phyloP scores from a whole-genome alignment of 768 basidiomycete genomes.

The Amylocystis lapponica region DNA sequence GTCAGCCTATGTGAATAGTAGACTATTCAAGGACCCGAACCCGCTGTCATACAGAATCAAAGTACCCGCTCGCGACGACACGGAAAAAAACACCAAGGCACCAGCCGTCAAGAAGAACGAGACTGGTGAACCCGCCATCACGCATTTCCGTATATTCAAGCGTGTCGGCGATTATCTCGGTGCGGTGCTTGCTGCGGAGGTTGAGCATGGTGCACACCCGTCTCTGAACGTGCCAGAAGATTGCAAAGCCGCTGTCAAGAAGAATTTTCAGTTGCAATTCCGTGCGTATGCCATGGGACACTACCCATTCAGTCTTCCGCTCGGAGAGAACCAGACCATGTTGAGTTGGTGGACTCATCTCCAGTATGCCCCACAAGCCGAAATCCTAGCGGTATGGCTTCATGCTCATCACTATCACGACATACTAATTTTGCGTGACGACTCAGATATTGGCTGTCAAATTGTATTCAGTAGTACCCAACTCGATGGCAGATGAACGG shows the following conservation, averaged over 20 bases:
- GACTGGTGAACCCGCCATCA: not conserved
- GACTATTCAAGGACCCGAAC: not conserved
- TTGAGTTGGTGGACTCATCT: not conserved
- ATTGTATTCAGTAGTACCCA: constrained; percentile 7
- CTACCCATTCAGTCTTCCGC: not conserved
- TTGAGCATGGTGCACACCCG: not conserved
- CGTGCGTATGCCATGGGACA: not conserved
- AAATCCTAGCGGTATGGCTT: not conserved
- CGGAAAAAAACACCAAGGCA: too few species aligned
- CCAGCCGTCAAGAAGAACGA: too few species aligned
- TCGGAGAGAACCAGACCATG: not conserved
- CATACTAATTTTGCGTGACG: too few species aligned
- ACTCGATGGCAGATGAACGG: constrained; percentile 12
- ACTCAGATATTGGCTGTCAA: constrained; percentile 10
- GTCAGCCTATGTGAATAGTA: too few species aligned
- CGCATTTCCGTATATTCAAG: not conserved
- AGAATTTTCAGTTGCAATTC: not conserved
- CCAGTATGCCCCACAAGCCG: not conserved
- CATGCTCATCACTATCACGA: too few species aligned
- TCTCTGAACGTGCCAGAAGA: not conserved
- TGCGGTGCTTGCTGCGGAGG: not conserved
- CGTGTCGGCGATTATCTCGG: not conserved
- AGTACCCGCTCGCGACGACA: not conserved
- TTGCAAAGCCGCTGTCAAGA: not conserved
- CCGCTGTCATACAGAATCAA: not conserved